Evolutionary conservation across 306 rosid species (phyloP).

Genomic region (Echinosophora koreensis): DNA sequence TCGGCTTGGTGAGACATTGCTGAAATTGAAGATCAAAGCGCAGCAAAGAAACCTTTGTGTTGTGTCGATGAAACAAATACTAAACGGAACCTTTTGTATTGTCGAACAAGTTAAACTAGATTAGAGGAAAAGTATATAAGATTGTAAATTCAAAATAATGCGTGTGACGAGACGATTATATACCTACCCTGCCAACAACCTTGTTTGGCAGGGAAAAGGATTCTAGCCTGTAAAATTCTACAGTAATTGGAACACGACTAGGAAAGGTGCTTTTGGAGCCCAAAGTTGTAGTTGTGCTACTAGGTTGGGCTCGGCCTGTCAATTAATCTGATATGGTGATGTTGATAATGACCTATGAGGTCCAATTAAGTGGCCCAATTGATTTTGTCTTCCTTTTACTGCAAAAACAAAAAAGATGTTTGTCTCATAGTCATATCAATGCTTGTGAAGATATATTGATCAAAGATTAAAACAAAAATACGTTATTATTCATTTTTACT

Average conservation of each 20-base stretch:
- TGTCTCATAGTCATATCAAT: too few species aligned
- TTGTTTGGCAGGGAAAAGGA: neutral
- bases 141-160: too few species aligned
- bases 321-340: too few species aligned
- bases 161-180: too few species aligned
- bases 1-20: constrained; percentile 59
- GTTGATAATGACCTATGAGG: too few species aligned
- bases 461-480: too few species aligned
- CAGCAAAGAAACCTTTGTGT: neutral
- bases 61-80: neutral
- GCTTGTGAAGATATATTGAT: too few species aligned
- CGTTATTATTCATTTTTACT: too few species aligned
- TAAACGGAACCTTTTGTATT: too few species aligned
- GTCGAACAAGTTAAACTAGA: too few species aligned
- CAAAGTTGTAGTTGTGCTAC: neutral
- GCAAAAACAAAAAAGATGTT: neutral
- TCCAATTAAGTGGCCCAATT: neutral
- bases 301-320: neutral
- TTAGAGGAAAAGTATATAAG: too few species aligned
- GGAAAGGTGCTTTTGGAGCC: neutral
- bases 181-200: too few species aligned
- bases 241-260: neutral
- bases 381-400: neutral
- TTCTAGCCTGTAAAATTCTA: neutral
- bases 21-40: constrained; percentile 27